Conservation (phyloP, 73 alveolate genomes). For the Tetrahymena borealis region DNA sequence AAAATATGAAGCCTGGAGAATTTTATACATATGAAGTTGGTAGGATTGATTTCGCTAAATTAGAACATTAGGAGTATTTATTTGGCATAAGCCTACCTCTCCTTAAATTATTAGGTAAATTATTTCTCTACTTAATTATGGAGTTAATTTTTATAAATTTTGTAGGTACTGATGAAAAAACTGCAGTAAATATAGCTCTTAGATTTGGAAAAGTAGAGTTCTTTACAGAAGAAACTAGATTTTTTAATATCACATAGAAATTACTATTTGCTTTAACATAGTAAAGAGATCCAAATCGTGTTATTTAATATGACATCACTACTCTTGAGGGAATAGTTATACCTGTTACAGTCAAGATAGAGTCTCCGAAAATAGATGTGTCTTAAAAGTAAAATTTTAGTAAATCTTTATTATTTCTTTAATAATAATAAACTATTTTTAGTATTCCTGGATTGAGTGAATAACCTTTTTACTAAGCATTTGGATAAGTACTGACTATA, state of each 20-base stretch:
- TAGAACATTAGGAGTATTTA: neutral
- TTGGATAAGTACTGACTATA: neutral
- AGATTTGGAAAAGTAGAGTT: neutral
- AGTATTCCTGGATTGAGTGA: neutral
- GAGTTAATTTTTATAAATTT: too few relatives aligned
- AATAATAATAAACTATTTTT: neutral
- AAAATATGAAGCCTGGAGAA: neutral
- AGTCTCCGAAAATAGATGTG: neutral
- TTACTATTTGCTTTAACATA: neutral
- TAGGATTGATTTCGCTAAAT: neutral
- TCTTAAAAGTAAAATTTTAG: neutral
- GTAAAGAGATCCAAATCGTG: neutral
- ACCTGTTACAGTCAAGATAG: neutral
- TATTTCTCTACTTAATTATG: neutral
- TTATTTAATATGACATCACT: neutral
- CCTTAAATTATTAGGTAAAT: neutral
- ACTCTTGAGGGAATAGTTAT: neutral
- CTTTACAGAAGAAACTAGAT: neutral
- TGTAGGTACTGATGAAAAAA: neutral
- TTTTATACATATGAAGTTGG: neutral
- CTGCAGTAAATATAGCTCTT: neutral
- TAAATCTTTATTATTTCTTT: neutral
- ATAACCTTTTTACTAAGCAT: neutral
- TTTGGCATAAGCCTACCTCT: neutral
- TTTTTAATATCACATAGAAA: neutral